Evolutionary conservation across 768 basidiomycete genomes (phyloP).

Genomic region (Hericium coralloides): DNA sequence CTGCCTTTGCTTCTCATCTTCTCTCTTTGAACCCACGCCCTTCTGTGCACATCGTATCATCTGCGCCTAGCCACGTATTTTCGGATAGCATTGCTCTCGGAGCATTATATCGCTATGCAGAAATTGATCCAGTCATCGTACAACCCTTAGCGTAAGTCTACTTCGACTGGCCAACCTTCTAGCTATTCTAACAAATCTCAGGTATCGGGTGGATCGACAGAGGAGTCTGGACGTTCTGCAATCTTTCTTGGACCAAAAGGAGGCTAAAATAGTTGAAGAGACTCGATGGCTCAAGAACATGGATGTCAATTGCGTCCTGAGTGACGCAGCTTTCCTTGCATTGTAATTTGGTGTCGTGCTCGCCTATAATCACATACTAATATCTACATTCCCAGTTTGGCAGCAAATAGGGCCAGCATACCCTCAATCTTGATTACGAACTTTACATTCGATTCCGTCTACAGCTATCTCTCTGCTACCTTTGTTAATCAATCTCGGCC

Average conservation of each 20-base stretch:
- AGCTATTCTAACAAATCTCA: constrained; percentile 18
- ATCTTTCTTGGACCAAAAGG: constrained; percentile 47
- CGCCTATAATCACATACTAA: background rate
- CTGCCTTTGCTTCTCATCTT: constrained; percentile 58
- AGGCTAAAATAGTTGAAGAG: constrained; percentile 46
- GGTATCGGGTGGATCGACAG: constrained; percentile 65
- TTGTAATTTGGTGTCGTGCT: constrained; percentile 39
- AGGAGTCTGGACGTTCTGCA: constrained; percentile 58
- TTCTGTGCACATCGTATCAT: constrained; percentile 57
- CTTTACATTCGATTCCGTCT: constrained; percentile 81
- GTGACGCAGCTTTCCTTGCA: constrained; percentile 71
- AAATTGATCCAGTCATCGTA: constrained; percentile 73
- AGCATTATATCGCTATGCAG: constrained; percentile 58
- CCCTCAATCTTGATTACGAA: constrained; percentile 71
- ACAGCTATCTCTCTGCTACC: constrained; percentile 60
- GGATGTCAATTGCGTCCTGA: constrained; percentile 51
- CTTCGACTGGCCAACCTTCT: background rate
- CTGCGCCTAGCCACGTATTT: constrained; percentile 67
- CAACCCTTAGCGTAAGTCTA: constrained; percentile 66
- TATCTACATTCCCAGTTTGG: constrained; percentile 36
- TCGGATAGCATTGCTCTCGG: constrained; percentile 52
- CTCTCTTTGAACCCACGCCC: constrained; percentile 37
- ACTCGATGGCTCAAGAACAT: constrained; percentile 44
- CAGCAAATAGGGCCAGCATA: constrained; percentile 53
- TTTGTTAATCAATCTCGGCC: constrained; percentile 23